Evolutionary conservation across 2,329 filamentous ascomycete genomes (phyloP), one percentile per base, ranked within the genome.

Genomic region (Penicillium rolfsii): DNA sequence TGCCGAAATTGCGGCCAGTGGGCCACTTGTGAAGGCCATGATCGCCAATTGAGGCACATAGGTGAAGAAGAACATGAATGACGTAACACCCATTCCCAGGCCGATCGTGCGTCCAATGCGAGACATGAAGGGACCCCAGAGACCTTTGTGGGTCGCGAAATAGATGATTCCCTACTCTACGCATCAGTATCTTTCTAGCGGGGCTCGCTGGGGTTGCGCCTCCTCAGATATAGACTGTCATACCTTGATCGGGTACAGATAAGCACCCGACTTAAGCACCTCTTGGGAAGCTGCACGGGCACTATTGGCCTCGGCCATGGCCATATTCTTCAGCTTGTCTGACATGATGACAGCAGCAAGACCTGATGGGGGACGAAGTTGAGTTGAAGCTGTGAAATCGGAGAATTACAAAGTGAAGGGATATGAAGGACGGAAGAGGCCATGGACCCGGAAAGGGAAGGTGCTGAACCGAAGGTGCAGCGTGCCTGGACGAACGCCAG

Each of bases 1-100:
- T 26, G 83, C 86, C 38, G 87, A 85, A 52, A 87, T 79, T 28
- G 86, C 84, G 30, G 86, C 88, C 8, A 91, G 72, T 50, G 86
- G 93, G 0, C 94, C 94, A 66, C 92, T 94, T 64, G 96, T 90
- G 69, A 97, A 88, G 55, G 92, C 84, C 48, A 97, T 84, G 14
- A 97, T 77, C 0, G 92, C 90, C 26, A 92, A 85, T 80, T 97
- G 94, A 0, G 94, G 94, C 8, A 88, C 73, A 74, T 97, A 97
- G 52, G 93, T 90, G 73, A 97, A 88, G 68, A 90, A 81, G 78
- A 98, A 97, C 91, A 97, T 96, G 75, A 85, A 82, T 11, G 82
- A 82, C 1, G 93, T 88, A 49, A 97, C 88, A 48, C 86, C 85
- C 9, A 88, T 76, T 14, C 91, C 92, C 2, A 97, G 84, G 1